Evolutionary conservation across 805 yeast species (phyloP).

Genomic region (Kazachstania bromeliacearum): DNA sequence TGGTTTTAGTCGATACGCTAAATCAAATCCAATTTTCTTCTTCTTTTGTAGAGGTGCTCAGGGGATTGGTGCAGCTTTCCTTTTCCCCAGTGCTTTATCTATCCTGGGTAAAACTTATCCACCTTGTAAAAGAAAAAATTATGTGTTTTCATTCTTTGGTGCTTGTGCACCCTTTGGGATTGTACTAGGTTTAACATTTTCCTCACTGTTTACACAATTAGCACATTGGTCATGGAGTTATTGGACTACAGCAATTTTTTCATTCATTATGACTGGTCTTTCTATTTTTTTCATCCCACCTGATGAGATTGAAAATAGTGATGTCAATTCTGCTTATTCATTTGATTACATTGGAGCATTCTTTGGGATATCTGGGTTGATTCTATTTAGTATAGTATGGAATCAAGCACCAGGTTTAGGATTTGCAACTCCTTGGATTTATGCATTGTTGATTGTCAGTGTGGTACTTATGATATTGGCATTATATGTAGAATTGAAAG

Average conservation of each 20-base stretch:
- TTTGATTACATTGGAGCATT: constrained; percentile 38
- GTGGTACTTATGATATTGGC: constrained; percentile 28
- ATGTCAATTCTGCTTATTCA: background rate
- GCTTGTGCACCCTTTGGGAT: constrained; percentile 59
- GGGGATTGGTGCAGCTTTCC: constrained; percentile 54
- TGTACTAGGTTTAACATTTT: constrained; percentile 43
- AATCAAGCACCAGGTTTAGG: constrained; percentile 61
- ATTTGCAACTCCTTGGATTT: constrained; percentile 46
- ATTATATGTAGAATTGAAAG: constrained; percentile 35
- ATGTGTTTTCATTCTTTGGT: constrained; percentile 49
- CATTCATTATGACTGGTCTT: constrained; percentile 26
- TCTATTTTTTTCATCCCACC: constrained; percentile 29
- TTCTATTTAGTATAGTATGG: constrained; percentile 52
- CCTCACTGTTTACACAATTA: constrained; percentile 35
- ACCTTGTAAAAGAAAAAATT: constrained; percentile 34
- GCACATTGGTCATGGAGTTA: constrained; percentile 57
- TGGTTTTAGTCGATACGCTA: constrained; percentile 35
- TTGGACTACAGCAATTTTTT: constrained; percentile 38
- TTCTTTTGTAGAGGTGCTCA: constrained; percentile 45
- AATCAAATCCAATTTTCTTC: constrained; percentile 13
- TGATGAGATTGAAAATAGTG: background rate
- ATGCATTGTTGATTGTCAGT: constrained; percentile 42
- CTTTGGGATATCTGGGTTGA: constrained; percentile 44
- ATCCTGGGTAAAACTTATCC: constrained; percentile 34
- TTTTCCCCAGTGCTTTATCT: constrained; percentile 52